These are phyloP conservation scores for Starmerella sp. DNA, from an alignment of 805 yeast species.

Conservation along the genomic window DNA sequence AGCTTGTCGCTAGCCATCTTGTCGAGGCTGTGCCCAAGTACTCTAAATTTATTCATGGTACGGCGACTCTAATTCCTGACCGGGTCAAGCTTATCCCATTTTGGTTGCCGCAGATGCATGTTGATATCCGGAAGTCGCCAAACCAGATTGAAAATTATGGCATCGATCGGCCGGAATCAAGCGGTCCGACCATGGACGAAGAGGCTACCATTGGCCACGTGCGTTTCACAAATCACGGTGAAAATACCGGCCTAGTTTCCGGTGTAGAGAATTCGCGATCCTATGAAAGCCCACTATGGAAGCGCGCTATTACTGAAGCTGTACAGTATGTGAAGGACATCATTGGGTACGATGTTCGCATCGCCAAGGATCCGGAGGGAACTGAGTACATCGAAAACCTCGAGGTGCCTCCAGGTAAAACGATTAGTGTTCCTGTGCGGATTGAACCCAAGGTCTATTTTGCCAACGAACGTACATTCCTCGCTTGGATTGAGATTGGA, in stretches of 20 bases:
- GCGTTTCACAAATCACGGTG: constrained; percentile 13
- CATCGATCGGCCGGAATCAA: neutral
- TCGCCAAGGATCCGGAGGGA: constrained; percentile 50
- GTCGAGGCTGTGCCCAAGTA: constrained; percentile 98
- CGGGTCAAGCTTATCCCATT: constrained; percentile 78
- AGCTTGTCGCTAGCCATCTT: constrained; percentile 77
- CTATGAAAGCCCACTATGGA: constrained; percentile 6
- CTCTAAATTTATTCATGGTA: constrained; percentile 94
- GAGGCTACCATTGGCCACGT: constrained; percentile 16
- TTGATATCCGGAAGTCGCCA: constrained; percentile 85
- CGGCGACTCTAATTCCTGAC: constrained; percentile 81
- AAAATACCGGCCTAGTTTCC: constrained; percentile 19
- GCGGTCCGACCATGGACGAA: constrained; percentile 9
- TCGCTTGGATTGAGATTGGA: constrained; percentile 88
- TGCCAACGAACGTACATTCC: constrained; percentile 91
- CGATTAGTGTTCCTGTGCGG: constrained; percentile 84
- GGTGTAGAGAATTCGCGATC: constrained; percentile 5
- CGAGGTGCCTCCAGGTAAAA: constrained; percentile 77
- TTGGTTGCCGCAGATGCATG: constrained; percentile 96
- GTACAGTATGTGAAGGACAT: constrained; percentile 4
- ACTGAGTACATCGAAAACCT: constrained; percentile 48
- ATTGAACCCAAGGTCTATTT: constrained; percentile 98
- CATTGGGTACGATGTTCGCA: constrained; percentile 23
- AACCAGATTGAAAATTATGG: constrained; percentile 8
- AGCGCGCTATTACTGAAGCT: neutral